Evolutionary conservation across 441 rosid species (phyloP), one percentile per base, ranked within the genome.

Genomic region (Pelargonium cotyledonis): DNA sequence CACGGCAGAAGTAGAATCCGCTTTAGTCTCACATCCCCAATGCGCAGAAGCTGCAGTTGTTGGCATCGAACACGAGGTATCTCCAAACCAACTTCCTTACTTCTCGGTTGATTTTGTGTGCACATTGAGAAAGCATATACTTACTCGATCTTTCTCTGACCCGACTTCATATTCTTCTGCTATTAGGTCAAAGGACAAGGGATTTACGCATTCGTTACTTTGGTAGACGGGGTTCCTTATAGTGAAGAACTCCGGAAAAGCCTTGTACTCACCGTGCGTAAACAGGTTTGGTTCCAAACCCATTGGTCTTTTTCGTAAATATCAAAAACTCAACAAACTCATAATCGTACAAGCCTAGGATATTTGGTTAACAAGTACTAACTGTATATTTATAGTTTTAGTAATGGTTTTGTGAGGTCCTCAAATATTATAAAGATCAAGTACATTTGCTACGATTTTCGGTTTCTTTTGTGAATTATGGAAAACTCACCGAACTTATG

Each of bases 41-140:
- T 95, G 98, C 72, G 91, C 95, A 49, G 99, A 95, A 78, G 99
- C 97, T 77, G 99, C 97, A 68, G 99, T 95, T 64, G 98, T 95
- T 73, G 92, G 96, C 65, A 68, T 92, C 63, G 98, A 95, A 77
- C 99, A 95, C 21, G 97, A 92, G 98, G 97, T 93, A 88, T 38
- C 41, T 5, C 41, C 41, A 6, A 38, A 38, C 41, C 41, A 38
- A 38, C 41, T 38, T 38, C 41, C 41, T 38, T 38, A 38, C 41
- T 38, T 38, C 5, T 38, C 41, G 8, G 41, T 6, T 38, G 41
- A 38, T 38, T 38, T 38, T 38, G 41, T 38, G 41, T 38, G 41
- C 41, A 6, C 41, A 38, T 38, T 31, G 38, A 31, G 23, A 31
- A 31, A 31, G 38, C 38, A 31, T 31, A 31, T 31, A 31, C 38